Evolutionary conservation across 2,329 filamentous ascomycete genomes (phyloP).

Genomic region (Fusarium pseudocircinatum): DNA sequence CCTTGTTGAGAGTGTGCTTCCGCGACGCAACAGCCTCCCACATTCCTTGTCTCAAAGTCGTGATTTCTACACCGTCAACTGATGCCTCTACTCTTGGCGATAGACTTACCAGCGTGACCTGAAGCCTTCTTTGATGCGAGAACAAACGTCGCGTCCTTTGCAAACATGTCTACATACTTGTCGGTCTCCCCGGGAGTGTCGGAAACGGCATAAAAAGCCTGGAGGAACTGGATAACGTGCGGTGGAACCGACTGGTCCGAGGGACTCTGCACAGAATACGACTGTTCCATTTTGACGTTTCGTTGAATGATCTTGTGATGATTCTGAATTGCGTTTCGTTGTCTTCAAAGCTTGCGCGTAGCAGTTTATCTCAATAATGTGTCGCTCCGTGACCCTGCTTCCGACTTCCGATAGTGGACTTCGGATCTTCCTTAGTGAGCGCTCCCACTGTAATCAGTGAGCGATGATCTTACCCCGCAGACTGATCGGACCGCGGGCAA

Average conservation of each 20-base stretch:
- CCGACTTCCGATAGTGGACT: slow-evolving; percentile 26
- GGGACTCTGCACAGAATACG: slow-evolving; percentile 24
- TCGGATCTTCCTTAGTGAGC: slow-evolving; percentile 4
- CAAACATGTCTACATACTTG: slow-evolving; percentile 29
- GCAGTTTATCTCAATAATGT: neutral
- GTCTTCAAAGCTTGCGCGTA: neutral
- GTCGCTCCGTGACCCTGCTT: slow-evolving; percentile 11
- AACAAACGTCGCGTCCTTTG: slow-evolving; percentile 22
- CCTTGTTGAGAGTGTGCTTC: slow-evolving; percentile 24
- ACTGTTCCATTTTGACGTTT: slow-evolving; percentile 16
- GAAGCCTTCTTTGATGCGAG: slow-evolving; percentile 26
- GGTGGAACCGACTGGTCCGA: slow-evolving; percentile 21
- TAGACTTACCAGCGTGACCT: slow-evolving; percentile 10
- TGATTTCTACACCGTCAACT: slow-evolving; percentile 23
- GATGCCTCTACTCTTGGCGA: fast-evolving
- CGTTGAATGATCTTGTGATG: neutral
- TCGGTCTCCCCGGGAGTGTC: slow-evolving; percentile 28
- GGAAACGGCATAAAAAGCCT: slow-evolving; percentile 22
- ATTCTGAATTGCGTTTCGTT: neutral
- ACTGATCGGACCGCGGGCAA: slow-evolving; percentile 14
- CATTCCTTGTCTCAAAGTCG: slow-evolving; percentile 24
- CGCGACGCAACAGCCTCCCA: slow-evolving; percentile 33
- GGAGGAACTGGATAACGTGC: slow-evolving; percentile 22
- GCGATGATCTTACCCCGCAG: slow-evolving; percentile 23
- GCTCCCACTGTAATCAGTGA: neutral